Conservation (phyloP, 306 rosid species). For the Corylus heterophylla region DNA sequence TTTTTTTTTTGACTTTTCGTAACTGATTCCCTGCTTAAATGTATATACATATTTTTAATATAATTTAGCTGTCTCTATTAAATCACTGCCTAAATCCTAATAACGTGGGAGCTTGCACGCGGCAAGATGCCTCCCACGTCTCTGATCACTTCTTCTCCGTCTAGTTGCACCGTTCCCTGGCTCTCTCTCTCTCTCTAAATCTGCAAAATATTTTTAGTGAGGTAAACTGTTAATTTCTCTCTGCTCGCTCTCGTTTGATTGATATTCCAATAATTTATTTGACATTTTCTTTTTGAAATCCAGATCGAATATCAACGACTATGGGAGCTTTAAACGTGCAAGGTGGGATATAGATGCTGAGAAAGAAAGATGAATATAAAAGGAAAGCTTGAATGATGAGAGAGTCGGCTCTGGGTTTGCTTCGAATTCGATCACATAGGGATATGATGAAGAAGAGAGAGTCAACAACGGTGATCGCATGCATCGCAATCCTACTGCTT, state of each 20-base stretch:
- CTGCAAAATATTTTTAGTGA: background rate
- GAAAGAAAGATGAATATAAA: too few relatives aligned
- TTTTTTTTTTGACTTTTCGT: too few relatives aligned
- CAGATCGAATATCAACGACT: background rate
- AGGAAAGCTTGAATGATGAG: background rate
- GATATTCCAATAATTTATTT: background rate
- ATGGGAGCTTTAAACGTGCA: background rate
- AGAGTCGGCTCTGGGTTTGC: background rate
- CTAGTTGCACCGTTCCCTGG: background rate
- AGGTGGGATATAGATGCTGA: background rate
- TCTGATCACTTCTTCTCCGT: too few relatives aligned
- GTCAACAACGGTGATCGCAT: background rate
- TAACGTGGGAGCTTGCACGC: too few relatives aligned
- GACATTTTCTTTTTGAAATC: background rate
- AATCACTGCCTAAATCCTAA: too few relatives aligned
- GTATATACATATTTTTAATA: too few relatives aligned
- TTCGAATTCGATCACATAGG: background rate
- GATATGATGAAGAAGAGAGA: constrained; percentile 18
- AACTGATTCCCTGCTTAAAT: too few relatives aligned
- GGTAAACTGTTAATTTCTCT: background rate
- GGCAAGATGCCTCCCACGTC: too few relatives aligned
- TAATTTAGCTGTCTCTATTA: too few relatives aligned
- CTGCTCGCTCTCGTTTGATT: background rate
- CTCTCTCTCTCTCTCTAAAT: background rate
- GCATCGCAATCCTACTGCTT: constrained; percentile 10